Evolutionary conservation across 2,329 filamentous ascomycete species (phyloP).

Genomic region (Xenoacremonium recifei): DNA sequence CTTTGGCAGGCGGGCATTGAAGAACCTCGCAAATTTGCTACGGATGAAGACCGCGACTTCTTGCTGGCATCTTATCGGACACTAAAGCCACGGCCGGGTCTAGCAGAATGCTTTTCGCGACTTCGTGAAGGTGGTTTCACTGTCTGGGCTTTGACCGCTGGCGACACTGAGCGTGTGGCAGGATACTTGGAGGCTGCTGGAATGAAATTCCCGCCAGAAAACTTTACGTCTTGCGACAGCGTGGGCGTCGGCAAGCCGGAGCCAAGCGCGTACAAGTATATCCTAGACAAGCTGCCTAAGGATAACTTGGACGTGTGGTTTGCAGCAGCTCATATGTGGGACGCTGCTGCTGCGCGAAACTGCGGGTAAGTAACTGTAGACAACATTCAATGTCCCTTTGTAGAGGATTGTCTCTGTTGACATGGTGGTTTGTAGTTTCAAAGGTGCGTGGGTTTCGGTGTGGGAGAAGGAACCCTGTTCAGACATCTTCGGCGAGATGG

Average conservation of each 20-base stretch:
- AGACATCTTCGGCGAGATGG: conserved; percentile 52
- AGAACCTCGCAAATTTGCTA: conserved; percentile 40
- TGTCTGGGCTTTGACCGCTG: conserved; percentile 54
- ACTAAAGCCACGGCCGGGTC: conserved; percentile 37
- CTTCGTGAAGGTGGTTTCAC: conserved; percentile 47
- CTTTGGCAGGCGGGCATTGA: conserved; percentile 42
- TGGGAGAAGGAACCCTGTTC: conserved; percentile 50
- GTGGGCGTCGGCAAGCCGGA: conserved; percentile 51
- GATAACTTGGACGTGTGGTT: conserved; percentile 48
- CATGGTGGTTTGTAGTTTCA: conserved; percentile 30
- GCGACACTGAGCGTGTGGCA: conserved; percentile 46
- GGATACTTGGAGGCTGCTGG: conserved; percentile 51
- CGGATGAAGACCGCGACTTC: conserved; percentile 39
- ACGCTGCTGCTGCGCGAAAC: conserved; percentile 50
- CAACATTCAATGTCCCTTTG: neutral
- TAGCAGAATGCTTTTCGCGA: conserved; percentile 39
- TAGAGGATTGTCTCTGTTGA: neutral
- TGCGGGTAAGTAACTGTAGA: conserved; percentile 33
- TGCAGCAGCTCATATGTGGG: conserved; percentile 60
- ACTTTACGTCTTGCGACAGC: conserved; percentile 51
- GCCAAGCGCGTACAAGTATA: conserved; percentile 42
- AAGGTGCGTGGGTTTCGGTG: conserved; percentile 51
- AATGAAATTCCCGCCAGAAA: conserved; percentile 48
- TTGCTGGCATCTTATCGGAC: conserved; percentile 37
- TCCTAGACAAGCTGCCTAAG: conserved; percentile 39